These are phyloP conservation scores for Ascochyta viciae-villosae DNA, from an alignment of 2,329 filamentous ascomycete species.

Conservation along the genomic window DNA sequence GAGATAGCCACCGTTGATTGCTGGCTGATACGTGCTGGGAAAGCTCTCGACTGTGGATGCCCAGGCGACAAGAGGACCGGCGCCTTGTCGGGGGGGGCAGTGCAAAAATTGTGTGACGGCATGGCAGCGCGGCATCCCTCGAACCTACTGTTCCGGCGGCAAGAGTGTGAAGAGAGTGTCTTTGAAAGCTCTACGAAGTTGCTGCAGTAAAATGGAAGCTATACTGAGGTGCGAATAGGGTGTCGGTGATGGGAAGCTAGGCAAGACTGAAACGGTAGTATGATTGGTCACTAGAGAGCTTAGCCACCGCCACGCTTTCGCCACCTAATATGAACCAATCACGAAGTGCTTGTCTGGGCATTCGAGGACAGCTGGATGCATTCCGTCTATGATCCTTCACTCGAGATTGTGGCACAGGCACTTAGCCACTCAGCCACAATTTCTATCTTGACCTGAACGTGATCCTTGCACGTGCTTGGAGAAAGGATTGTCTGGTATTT, in stretches of 20 bases:
- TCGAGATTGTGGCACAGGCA: neutral
- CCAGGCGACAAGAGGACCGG: slow-evolving; percentile 12
- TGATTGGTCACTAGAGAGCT: neutral
- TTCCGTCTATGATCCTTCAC: neutral
- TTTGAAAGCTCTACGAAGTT: neutral
- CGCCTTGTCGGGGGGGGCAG: slow-evolving; percentile 14
- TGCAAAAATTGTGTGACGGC: slow-evolving; percentile 15
- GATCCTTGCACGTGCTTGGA: too few species aligned
- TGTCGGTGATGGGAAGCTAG: slow-evolving; percentile 1
- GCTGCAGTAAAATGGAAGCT: neutral
- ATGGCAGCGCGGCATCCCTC: neutral
- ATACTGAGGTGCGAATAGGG: neutral
- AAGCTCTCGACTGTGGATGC: neutral
- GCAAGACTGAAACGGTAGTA: neutral
- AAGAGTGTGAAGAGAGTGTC: neutral
- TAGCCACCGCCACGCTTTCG: neutral
- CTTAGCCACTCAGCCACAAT: slow-evolving; percentile 4
- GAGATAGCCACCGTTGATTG: neutral
- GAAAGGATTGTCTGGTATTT: too few species aligned
- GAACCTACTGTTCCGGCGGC: neutral
- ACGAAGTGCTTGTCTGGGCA: neutral
- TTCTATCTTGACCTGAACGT: neutral
- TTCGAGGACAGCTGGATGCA: neutral
- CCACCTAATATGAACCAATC: neutral
- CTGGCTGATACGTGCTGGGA: neutral